Evolutionary conservation across 2,329 filamentous ascomycete genomes (phyloP), one percentile per base, ranked within the genome.

Genomic region (Lasiodiplodia hormozganensis): DNA sequence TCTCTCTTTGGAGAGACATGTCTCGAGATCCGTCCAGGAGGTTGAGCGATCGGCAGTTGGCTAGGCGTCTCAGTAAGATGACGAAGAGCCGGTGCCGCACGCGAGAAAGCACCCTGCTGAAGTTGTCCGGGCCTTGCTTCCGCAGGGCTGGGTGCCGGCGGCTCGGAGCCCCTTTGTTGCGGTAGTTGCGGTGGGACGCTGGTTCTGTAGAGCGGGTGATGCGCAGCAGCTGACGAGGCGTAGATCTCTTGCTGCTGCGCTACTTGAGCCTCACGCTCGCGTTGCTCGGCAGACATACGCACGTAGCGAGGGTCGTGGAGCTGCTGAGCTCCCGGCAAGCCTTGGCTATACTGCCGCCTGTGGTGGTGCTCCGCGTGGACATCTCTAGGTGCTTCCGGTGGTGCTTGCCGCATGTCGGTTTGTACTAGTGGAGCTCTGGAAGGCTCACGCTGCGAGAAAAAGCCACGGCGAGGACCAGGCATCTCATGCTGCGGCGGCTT

Each of bases 401-500:
- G 73, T 14, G 74, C 64, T 40, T 73, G 74, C 47, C 77, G 73
- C 62, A 71, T 73, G 16, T 79, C 77, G 11, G 72, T 34, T 36
- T 68, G 65, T 16, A 62, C 56, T 3, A 54, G 31, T 4, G 65
- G 62, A 25, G 65, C 65, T 40, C 77, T 76, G 8, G 73, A 47
- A 8, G 73, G 71, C 25, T 73, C n/a, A 21, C 78, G 76, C 64
- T 79, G 76, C 16, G 77, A 77, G 64, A 80, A 80, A 68, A 74
- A 80, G 2, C 78, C 78, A 52, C 75, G 73, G 62, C 72, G 75
- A 69, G 78, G 78, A 16, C 75, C 76, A 40, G 71, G 72, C 54
- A 74, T 73, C 51, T 74, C 51, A 23, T 69, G 52, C 43, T 58
- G 68, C 31, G 25, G 73, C 31, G 73, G 69, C 64, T 77, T 78